These are phyloP conservation scores for Crithidia sp. DNA, from an alignment of 208 protist species.

Conservation along the genomic window DNA sequence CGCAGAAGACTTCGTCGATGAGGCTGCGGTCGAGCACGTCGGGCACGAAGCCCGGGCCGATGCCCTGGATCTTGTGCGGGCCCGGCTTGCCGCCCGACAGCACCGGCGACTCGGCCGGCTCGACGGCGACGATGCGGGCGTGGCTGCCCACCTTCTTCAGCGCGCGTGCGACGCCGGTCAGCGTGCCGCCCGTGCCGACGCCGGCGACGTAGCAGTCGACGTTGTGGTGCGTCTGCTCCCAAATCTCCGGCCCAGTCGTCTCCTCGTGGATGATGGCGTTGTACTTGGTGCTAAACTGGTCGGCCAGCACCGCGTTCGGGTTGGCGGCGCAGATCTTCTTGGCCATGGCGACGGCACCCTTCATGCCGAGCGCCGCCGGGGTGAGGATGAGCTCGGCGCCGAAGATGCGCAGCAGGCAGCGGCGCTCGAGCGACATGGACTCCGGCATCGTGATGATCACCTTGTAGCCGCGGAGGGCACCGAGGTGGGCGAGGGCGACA, in stretches of 20 bases:
- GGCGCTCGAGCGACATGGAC: constrained; percentile 90
- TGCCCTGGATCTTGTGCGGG: constrained; percentile 92
- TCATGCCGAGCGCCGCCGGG: constrained; percentile 89
- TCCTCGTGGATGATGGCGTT: constrained; percentile 91
- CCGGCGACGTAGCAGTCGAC: constrained; percentile 89
- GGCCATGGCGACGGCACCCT: constrained; percentile 82
- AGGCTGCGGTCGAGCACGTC: constrained; percentile 63
- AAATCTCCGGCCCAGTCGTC: constrained; percentile 93
- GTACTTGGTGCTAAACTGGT: constrained; percentile 90
- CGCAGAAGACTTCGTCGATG: constrained; percentile 79
- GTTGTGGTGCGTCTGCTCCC: constrained; percentile 71
- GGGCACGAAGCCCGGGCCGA: constrained; percentile 91
- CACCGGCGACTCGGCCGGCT: constrained; percentile 88
- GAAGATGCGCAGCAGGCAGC: constrained; percentile 84
- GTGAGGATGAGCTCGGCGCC: constrained; percentile 91
- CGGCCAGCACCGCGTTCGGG: constrained; percentile 73
- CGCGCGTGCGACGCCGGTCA: constrained; percentile 76
- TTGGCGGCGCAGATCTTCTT: constrained; percentile 77
- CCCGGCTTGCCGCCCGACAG: constrained; percentile 79
- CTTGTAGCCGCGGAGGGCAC: constrained; percentile 81
- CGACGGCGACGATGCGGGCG: constrained; percentile 76
- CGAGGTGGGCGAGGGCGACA: constrained; percentile 84
- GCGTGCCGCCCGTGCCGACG: constrained; percentile 90
- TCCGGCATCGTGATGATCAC: constrained; percentile 93
- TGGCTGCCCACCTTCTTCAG: constrained; percentile 65